Evolutionary conservation across 129 eudicot species (phyloP), one percentile per base, ranked within the genome.

Genomic region (Sambucus nigra): DNA sequence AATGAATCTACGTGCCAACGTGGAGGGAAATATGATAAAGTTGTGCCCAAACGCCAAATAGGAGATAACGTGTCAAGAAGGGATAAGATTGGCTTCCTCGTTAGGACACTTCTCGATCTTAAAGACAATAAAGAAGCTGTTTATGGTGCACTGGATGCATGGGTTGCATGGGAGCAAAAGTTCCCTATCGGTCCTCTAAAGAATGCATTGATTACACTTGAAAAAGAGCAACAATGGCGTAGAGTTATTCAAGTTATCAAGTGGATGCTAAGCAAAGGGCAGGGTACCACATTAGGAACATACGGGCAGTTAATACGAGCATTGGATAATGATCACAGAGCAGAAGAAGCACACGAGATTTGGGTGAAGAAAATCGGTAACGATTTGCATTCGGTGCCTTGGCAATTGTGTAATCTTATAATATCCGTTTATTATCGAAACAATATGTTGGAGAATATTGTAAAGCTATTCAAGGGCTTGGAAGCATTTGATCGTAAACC

Each of bases 201-300:
- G 61, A 67, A 61, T 9, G 87, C 80, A 0, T 11, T 91, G 42
- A 53, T 74, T 38, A 9, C 53, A 11, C 98, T 91, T 7, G 94
- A 91, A 70, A 82, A 63, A 64, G 73, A 67, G 29, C 79, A 79
- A 47, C 71, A 91, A 63, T 91, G 94, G 98, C 95, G 76, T 65
- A 74, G 77, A 64, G 60, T 74, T 48, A 52, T 91, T 24, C 98
- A 91, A 64, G 98, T 91, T 15, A 81, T 82, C 16, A 91, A 91
- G 57, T 91, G 98, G 95, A 79, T 85, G 89, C 60, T 91, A 60
- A 85, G 98, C 65, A 91, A 91, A 65, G 98, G 98, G 25, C 95
- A 85, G 61, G 89, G 89, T 28, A 76, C 63, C 14, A 91, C 98
- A 11, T 47, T 71, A 63, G 81, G 80, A 28, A 91, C 98, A 26